Percentiles rank a stretch among this genome's conserved stretches.
phyloP scores from a whole-genome alignment of 2,329 filamentous ascomycete species.

The Ampelomyces quisqualis region DNA sequence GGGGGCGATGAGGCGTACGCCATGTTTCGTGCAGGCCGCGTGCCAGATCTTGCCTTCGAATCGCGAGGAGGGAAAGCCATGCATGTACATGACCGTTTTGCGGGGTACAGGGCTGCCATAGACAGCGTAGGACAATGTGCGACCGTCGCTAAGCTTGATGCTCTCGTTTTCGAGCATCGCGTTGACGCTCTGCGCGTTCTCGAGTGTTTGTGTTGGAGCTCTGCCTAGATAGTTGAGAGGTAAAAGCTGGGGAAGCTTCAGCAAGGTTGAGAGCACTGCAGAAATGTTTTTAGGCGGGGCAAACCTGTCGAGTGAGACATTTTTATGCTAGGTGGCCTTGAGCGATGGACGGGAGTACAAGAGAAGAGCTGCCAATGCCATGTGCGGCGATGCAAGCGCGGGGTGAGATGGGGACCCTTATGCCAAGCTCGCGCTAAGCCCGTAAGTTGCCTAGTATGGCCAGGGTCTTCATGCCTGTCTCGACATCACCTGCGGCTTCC shows the following conservation, averaged over 20 bases:
- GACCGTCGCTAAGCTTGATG: constrained; percentile 39
- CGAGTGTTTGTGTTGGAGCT: too few relatives aligned
- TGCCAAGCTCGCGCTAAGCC: neutral
- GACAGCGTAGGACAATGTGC: constrained; percentile 48
- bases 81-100: constrained; percentile 46
- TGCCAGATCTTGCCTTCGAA: constrained; percentile 45
- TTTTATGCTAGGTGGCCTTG: neutral
- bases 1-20: constrained; percentile 45
- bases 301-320: neutral
- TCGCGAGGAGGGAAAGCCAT: constrained; percentile 49
- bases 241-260: neutral
- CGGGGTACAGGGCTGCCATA: constrained; percentile 48
- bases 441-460: neutral
- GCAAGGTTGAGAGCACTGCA: neutral
- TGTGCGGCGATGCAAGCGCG: constrained; percentile 3
- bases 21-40: constrained; percentile 34
- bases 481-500: constrained; percentile 1
- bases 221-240: neutral
- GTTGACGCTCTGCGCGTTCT: neutral
- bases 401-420: neutral
- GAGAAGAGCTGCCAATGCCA: neutral
- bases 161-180: constrained; percentile 27
- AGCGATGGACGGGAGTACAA: neutral
- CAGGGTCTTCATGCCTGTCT: neutral
- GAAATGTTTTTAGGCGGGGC: neutral